Conservation (phyloP, 441 rosid species). For the Eugenia klotzschiana region DNA sequence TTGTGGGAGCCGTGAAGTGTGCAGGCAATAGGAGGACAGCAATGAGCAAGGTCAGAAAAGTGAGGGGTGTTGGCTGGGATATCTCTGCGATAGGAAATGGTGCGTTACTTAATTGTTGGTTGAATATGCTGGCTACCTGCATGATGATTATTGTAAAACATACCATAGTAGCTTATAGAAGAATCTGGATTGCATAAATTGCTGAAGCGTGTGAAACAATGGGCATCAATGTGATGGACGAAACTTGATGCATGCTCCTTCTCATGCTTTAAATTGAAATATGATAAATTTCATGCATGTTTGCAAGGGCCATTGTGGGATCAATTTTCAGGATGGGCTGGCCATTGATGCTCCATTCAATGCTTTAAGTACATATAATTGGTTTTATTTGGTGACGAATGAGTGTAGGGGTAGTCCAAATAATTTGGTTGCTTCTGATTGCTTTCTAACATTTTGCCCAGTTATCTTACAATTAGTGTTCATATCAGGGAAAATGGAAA, state of each 20-base stretch:
- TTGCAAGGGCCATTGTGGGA: neutral
- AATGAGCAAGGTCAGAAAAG: slow-evolving; percentile 71
- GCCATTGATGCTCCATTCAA: neutral
- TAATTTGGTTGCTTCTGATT: neutral
- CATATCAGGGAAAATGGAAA: neutral
- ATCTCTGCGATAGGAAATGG: slow-evolving; percentile 91
- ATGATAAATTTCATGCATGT: neutral
- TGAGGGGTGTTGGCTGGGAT: slow-evolving; percentile 96
- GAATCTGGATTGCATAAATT: neutral
- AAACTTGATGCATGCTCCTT: neutral
- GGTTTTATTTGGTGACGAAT: neutral
- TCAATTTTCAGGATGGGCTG: neutral
- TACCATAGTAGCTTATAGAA: neutral
- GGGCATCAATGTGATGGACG: neutral
- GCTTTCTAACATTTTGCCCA: neutral
- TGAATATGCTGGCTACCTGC: neutral
- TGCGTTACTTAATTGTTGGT: slow-evolving; percentile 11
- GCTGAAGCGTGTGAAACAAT: neutral
- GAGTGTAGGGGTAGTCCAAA: neutral
- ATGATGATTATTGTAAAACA: neutral
- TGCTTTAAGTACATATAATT: neutral
- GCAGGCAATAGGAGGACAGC: slow-evolving; percentile 99
- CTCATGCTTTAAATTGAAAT: neutral
- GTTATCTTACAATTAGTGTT: neutral
- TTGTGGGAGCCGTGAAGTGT: slow-evolving; percentile 36